Conservation (phyloP, 805 yeast genomes). For the Nematodospora valgi region DNA sequence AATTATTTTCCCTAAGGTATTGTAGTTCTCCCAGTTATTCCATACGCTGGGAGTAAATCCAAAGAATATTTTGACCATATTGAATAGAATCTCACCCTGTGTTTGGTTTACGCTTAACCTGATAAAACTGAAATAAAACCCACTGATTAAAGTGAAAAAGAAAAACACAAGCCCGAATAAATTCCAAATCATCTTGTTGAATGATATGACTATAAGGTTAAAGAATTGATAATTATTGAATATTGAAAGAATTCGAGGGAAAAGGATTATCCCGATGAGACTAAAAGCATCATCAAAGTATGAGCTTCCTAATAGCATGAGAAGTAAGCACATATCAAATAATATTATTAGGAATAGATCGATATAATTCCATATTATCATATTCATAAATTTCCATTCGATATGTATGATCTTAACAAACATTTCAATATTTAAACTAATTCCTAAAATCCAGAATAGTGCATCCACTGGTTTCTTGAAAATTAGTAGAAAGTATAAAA, state of each 20-base stretch:
- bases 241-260: slow-evolving; percentile 48
- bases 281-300: slow-evolving; percentile 34
- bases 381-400: slow-evolving; percentile 42
- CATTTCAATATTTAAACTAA: slow-evolving; percentile 48
- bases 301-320: slow-evolving; percentile 16
- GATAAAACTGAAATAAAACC: slow-evolving; percentile 54
- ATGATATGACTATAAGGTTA: slow-evolving; percentile 49
- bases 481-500: slow-evolving; percentile 28
- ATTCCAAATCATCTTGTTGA: slow-evolving; percentile 49
- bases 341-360: slow-evolving; percentile 42
- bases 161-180: slow-evolving; percentile 46
- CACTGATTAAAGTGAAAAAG: slow-evolving; percentile 48
- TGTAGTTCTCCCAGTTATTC: slow-evolving; percentile 50
- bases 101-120: slow-evolving; percentile 42
- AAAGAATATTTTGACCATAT: slow-evolving; percentile 49
- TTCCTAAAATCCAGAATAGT: slow-evolving; percentile 41
- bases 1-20: slow-evolving; percentile 43
- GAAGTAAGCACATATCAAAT: slow-evolving; percentile 30
- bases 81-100: slow-evolving; percentile 45
- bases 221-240: slow-evolving; percentile 51
- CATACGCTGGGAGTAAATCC: slow-evolving; percentile 62
- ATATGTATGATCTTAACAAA: slow-evolving; percentile 40
- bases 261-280: slow-evolving; percentile 44
- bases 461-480: slow-evolving; percentile 28
- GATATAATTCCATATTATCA: slow-evolving; percentile 52